Base-by-base conservation (phyloP, 768 basidiomycete genomes). In the Pisolithus albus region DNA sequence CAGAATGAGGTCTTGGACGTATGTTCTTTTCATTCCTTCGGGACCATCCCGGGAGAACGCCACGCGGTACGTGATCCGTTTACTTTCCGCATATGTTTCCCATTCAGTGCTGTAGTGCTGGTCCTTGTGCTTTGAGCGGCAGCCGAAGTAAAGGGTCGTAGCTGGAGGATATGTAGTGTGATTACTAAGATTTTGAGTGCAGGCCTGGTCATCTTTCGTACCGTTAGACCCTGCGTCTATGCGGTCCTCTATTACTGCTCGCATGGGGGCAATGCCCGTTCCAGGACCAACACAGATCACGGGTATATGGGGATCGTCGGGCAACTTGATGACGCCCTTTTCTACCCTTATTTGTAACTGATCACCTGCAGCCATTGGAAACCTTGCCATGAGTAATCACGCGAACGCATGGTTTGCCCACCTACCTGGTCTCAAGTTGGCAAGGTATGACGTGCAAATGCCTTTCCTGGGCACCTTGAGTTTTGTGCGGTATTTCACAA, bases 221-320 rank as follows among this genome's bases (percentile, higher is more conserved):
- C 91, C 72, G 37, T 68, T 61, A 1, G 81, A 75, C 3, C 82
- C 84, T 15, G 64, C 65, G 13, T 76, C 62, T 11, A 86, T 66
- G 1, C 95, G 80, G 56, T 92, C 83, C 64, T 96, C 83, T 30
- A 94, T 78, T 39, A 96, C 75, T 0, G 93, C 81, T 46, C 92
- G 75, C 82, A 96, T 88, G 0, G 96, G 94, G 0, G 94, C 94
- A 6, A 98, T 72, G 11, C 96, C 96, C 0, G 95, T 98, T 0
- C 95, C 96, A 13, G 96, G 96, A 0, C 94, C 94, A 26, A 99
- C 73, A 58, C 92, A 90, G 37, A 98, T 83, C 4, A 95, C 72
- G 0, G 94, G 94, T 21, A 69, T 59, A n/a, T 50, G 49, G 18
- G 70, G 63, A 50, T 73, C 63, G 0, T 66, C 56, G 0, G 87